Evolutionary conservation across 176 grass and related monocot species (phyloP), one percentile per base, ranked within the genome.

Genomic region (Carex cristatella): DNA sequence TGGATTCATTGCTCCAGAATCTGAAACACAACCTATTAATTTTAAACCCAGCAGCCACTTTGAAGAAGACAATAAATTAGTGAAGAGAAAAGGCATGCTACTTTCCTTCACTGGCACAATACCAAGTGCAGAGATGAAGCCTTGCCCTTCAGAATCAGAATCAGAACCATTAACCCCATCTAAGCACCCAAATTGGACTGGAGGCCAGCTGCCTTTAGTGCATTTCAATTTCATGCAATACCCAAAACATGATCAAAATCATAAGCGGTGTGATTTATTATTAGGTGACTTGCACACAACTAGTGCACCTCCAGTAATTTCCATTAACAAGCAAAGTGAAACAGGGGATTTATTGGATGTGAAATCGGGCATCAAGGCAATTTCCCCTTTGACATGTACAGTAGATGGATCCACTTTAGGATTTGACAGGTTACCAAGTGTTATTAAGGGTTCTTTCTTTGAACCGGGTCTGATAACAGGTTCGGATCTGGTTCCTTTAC

Each of bases 201-300:
- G 84, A 75, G 86, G 88, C 14, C 51, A 74, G 56, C 87, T 79
- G 56, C 87, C 93, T 80, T 51, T 88, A 10, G 83, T 90, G 84
- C 93, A 95, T 80, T 92, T 92, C 61, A 94, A 95, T 80, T 92
- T 92, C 61, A 94, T 94, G 91, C 93, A 99, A 74, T 94, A 92
- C 44, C 93, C 91, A 70, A 90, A 92, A 69, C 94, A 92, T 69
- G 92, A 92, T 88, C 86, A 85, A 86, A 88, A 92, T 88, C 86
- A 85, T 88, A 88, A 91, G 81, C 82, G 87, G 9, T 93, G 94
- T 32, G 78, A 88, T 69, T 84, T 94, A 70, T 84, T 94, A 70
- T 76, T 98, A 85, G 85, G 84, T 57, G 95, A 93, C 81, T 54
- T 92, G 55, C 85, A 70, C 62, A 57, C 74, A 33, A 23, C 23